Evolutionary conservation across 2,329 filamentous ascomycete genomes (phyloP).

Genomic region (Teratosphaeria gauchensis): DNA sequence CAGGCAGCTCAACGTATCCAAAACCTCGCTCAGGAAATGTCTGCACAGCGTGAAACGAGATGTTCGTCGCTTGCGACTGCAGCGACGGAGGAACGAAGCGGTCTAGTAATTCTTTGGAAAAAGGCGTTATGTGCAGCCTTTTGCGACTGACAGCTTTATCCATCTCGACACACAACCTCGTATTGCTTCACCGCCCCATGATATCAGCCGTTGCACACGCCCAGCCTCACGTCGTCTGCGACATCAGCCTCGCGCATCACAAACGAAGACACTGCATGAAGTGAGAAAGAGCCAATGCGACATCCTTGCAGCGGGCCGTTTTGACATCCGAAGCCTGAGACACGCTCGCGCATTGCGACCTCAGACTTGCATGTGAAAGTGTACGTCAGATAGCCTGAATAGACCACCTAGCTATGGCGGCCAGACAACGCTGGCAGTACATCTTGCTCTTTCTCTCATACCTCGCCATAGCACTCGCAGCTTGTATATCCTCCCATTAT

Average conservation of each 20-base stretch:
- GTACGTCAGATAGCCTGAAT: background rate
- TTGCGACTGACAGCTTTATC: conserved; percentile 15
- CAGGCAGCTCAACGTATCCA: conserved; percentile 79
- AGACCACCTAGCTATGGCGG: conserved; percentile 3
- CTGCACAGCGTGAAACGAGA: conserved; percentile 79
- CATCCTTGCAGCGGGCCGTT: background rate
- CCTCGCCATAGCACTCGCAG: conserved; percentile 32
- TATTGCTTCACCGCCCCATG: background rate
- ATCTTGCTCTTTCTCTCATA: conserved; percentile 22
- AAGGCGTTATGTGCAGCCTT: conserved; percentile 79
- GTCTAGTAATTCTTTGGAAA: conserved; percentile 64
- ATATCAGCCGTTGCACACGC: background rate
- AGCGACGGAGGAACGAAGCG: conserved; percentile 61
- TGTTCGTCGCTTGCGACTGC: conserved; percentile 58
- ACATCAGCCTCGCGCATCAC: background rate
- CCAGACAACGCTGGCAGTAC: conserved; percentile 12
- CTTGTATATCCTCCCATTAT: conserved; percentile 27
- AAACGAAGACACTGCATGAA: too few species aligned
- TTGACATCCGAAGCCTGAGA: background rate
- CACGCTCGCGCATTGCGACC: background rate
- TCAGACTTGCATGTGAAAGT: background rate
- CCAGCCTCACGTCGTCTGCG: background rate
- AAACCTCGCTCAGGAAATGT: conserved; percentile 86
- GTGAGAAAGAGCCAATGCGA: background rate
- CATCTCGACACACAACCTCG: background rate